A percentile compares a stretch with the other conserved stretches of the same genome.
These are phyloP conservation scores for Colletotrichum tabaci DNA, from an alignment of 2,329 filamentous ascomycete species.

Conservation along the genomic window DNA sequence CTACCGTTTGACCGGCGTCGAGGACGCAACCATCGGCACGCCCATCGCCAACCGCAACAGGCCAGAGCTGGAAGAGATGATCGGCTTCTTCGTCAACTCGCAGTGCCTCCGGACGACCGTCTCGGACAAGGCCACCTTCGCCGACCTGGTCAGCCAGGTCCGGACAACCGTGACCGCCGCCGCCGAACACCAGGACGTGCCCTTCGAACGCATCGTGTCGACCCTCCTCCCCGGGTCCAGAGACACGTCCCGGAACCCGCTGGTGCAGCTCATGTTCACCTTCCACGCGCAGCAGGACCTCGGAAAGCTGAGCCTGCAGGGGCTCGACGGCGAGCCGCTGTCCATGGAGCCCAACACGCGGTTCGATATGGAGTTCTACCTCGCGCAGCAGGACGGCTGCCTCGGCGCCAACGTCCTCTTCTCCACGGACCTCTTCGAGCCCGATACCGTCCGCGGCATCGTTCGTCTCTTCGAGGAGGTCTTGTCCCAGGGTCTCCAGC, in stretches of 20 bases:
- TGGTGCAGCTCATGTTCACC: conserved; percentile 27
- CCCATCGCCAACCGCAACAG: conserved; percentile 40
- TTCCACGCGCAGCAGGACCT: conserved; percentile 14
- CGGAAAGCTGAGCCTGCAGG: conserved; percentile 11
- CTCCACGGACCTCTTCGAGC: conserved; percentile 31
- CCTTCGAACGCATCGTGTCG: conserved; percentile 17
- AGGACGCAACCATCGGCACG: conserved; percentile 28
- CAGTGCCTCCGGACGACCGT: conserved; percentile 44
- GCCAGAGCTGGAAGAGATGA: conserved; percentile 32
- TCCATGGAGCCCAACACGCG: conserved; percentile 10
- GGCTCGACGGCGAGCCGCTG: conserved; percentile 18
- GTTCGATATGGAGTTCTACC: conserved; percentile 40
- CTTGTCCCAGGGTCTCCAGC: neutral
- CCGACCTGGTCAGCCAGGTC: neutral
- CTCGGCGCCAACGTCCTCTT: conserved; percentile 42
- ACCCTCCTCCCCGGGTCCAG: conserved; percentile 4
- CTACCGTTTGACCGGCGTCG: conserved; percentile 42
- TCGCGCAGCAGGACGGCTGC: conserved; percentile 41
- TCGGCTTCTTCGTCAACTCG: conserved; percentile 47
- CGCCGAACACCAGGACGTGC: conserved; percentile 45
- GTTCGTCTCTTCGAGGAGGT: conserved; percentile 29
- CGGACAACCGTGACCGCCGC: conserved; percentile 25
- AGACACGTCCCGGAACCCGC: conserved; percentile 24
- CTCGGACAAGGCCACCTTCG: conserved; percentile 7
- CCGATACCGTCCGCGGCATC: conserved; percentile 44